These are phyloP conservation scores for Suhomyces terraborum DNA, from an alignment of 1,139 yeast species.

Conservation along the genomic window DNA sequence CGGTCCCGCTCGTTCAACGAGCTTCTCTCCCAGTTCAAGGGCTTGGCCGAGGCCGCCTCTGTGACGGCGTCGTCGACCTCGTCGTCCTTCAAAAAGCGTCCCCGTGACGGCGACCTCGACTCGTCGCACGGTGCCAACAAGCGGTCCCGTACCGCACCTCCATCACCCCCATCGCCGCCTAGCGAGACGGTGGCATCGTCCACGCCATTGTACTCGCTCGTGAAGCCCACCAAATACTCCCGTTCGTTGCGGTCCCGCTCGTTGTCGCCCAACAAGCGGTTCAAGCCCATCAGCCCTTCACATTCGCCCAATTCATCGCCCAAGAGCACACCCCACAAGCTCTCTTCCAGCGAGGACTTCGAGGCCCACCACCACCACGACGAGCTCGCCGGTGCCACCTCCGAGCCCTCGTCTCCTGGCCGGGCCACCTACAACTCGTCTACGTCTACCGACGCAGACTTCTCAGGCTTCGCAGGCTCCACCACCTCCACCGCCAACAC, in stretches of 20 bases:
- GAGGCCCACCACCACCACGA: not conserved
- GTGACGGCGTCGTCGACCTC: too few species aligned
- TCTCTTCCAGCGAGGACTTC: not conserved
- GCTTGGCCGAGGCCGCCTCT: slow-evolving; percentile 14
- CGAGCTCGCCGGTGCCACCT: not conserved
- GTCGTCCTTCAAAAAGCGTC: slow-evolving; percentile 24
- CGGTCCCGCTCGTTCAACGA: slow-evolving; percentile 40
- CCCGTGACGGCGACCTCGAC: slow-evolving; percentile 26
- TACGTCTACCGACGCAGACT: slow-evolving; percentile 2
- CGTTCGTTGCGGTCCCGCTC: slow-evolving; percentile 32
- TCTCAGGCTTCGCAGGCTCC: too few species aligned
- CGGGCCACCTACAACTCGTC: too few species aligned
- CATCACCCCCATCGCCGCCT: slow-evolving; percentile 43
- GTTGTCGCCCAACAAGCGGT: slow-evolving; percentile 35
- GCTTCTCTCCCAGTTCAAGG: slow-evolving; percentile 32
- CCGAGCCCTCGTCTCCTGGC: not conserved
- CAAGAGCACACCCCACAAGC: slow-evolving; percentile 19
- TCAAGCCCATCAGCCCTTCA: slow-evolving; percentile 35
- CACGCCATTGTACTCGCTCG: slow-evolving; percentile 7
- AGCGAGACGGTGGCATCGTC: slow-evolving; percentile 18
- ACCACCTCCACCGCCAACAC: slow-evolving; percentile 3
- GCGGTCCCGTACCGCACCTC: slow-evolving; percentile 55
- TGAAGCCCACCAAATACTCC: slow-evolving; percentile 14
- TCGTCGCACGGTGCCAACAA: too few species aligned
- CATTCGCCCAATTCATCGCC: slow-evolving; percentile 34